Evolutionary conservation across 805 yeast genomes (phyloP), one percentile per base, ranked within the genome.

Genomic region (Brettanomyces naardenensis): DNA sequence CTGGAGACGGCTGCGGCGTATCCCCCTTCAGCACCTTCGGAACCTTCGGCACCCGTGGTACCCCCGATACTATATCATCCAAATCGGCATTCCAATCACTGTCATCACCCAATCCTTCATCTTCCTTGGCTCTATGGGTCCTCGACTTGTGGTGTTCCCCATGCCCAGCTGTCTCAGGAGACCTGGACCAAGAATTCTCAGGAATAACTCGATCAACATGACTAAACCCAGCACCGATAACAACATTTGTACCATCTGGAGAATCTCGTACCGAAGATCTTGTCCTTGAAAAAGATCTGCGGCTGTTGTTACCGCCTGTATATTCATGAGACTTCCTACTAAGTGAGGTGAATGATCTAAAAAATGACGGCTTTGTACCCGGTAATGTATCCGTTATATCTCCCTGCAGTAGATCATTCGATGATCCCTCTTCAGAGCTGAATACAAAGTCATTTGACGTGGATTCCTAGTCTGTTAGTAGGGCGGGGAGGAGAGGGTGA

Each of bases 61-160:
- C 26, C 11, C 11, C 11, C 33, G 21, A 9, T 21, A 18, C 71
- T 75, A 39, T 73, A 30, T 51, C 78, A 31, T 78, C 80, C 10
- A 90, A 47, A 15, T 60, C 68, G 15, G 75, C 94, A 56, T 87
- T 90, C 96, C 96, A 88, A 58, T 87, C 96, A 17, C 19, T 19
- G n/a, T 29, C 32, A 17, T 39, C 35, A 13, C 34, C 34, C 13
- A 20, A 15, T 31, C 19, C 22, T 13, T 17, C 26, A n/a, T 17
- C 19, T n/a, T 5, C 7, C n/a, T 17, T 23, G 15, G 19, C 29
- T 7, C 19, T n/a, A 6, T 9, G 20, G 6, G 18, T 18, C 7
- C 11, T 7, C 11, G 10, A 9, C 11, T 23, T 11, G 26, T 23
- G 26, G 26, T 11, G 7, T 11, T 11, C 11, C 7, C 11, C 10